Evolutionary conservation across 352 stramenopile genomes (phyloP), one percentile per base, ranked within the genome.

Genomic region (Phytophthora macrochlamydospora): DNA sequence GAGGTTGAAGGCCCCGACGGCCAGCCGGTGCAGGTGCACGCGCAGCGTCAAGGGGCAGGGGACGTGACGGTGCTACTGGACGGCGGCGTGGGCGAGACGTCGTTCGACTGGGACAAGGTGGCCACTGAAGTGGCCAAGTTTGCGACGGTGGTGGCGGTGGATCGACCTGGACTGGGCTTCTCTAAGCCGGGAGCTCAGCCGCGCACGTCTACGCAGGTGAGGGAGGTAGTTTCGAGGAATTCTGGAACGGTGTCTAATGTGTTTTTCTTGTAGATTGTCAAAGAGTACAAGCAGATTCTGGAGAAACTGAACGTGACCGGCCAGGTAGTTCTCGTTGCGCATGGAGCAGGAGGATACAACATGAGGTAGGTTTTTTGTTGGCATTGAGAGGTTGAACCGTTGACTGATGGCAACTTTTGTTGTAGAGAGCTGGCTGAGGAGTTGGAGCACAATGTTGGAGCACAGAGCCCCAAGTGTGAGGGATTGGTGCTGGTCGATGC

Each of bases 71-170:
- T 93, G 18, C 52, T 94, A 37, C 63, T 94, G 11, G 86, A 94
- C 42, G 86, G 86, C 13, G 83, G 86, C 38, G 79, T 91, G 35
- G 86, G 86, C n/a, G 84, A 94, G 74, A 90, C 86, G 14, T 91
- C 81, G 33, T 94, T 94, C 62, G 86, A 94, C 62, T 94, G 84
- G 81, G 84, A 92, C 51, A 92, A 94, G 60, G 82, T 94, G 50
- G 69, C 71, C 2, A 65, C 65, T 13, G 51, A 88, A 38, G 69
- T 91, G 38, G 67, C 65, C 11, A 44, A 64, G 43, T 90, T 90
- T 37, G 82, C 83, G n/a, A 67, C 64, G 12, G 83, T 93, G 6
- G 58, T 94, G 24, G 71, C 66, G 32, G 85, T 94, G 2, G 86
- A 94, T 49, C 84, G 86, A 3, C 86, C 86, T 4, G 86, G 84